phyloP scores from a whole-genome alignment of 352 stramenopile genomes.

The Globisporangium heterothallicum region DNA sequence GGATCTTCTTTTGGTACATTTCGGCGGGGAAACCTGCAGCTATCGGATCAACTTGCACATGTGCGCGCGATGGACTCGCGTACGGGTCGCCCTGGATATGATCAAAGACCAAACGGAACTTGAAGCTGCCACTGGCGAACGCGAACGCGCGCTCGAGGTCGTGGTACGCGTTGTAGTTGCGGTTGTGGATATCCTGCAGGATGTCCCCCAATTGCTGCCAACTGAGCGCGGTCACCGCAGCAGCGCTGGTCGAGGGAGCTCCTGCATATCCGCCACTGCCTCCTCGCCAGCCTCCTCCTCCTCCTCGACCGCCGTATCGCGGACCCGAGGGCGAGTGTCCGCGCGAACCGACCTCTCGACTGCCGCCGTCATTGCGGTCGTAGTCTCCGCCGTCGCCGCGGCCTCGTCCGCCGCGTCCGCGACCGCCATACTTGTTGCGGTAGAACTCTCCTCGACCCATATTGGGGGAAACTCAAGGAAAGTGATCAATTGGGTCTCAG shows the following conservation, averaged over 20 bases:
- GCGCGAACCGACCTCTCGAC: too few species aligned
- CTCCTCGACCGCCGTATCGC: slow-evolving; percentile 15
- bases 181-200: slow-evolving; percentile 52
- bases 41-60: slow-evolving; percentile 74
- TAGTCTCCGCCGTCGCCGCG: slow-evolving; percentile 17
- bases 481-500: too few species aligned
- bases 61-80: slow-evolving; percentile 91
- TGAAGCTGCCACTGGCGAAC: slow-evolving; percentile 22
- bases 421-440: slow-evolving; percentile 84
- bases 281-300: slow-evolving; percentile 9
- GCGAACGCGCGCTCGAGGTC: slow-evolving; percentile 58
- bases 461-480: background rate
- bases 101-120: slow-evolving; percentile 88
- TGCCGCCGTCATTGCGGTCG: slow-evolving; percentile 10
- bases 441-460: slow-evolving; percentile 83
- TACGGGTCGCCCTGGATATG: slow-evolving; percentile 95
- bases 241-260: slow-evolving; percentile 1
- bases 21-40: slow-evolving; percentile 79
- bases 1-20: slow-evolving; percentile 69
- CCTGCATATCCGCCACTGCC: slow-evolving; percentile 10
- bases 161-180: slow-evolving; percentile 86
- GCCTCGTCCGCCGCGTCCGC: slow-evolving; percentile 28
- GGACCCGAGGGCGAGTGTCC: slow-evolving; percentile 2
- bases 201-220: slow-evolving; percentile 46
- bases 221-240: slow-evolving; percentile 16